Conservation (phyloP, 1,139 yeast species). For the Saccharomycopsis crataegensis region DNA sequence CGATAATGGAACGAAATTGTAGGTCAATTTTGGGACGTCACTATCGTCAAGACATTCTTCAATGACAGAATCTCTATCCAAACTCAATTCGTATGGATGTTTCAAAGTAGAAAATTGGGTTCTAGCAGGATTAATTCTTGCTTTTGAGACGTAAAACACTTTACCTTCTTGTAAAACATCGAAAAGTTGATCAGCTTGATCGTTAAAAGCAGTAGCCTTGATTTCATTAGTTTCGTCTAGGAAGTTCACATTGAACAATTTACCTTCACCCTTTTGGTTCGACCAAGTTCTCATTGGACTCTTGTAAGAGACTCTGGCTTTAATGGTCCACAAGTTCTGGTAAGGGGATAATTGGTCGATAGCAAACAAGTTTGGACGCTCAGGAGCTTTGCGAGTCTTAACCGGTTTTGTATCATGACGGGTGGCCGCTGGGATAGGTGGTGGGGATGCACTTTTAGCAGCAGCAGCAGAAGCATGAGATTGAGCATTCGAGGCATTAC, state of each 20-base stretch:
- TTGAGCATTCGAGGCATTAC: constrained; percentile 24
- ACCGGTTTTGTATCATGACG: constrained; percentile 19
- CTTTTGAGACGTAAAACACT: constrained; percentile 78
- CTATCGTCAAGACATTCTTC: constrained; percentile 51
- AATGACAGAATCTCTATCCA: constrained; percentile 74
- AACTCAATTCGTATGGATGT: constrained; percentile 81
- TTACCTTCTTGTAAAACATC: constrained; percentile 79
- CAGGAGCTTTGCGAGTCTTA: constrained; percentile 14
- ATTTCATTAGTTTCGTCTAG: constrained; percentile 95
- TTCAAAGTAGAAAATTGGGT: constrained; percentile 78
- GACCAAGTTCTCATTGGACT: constrained; percentile 87
- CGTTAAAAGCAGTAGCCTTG: constrained; percentile 91
- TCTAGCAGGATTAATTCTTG: constrained; percentile 75
- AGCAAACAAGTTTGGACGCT: constrained; percentile 46
- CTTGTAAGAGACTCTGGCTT: constrained; percentile 84
- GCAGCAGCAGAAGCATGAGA: constrained; percentile 24
- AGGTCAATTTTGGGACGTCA: constrained; percentile 73
- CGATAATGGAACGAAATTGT: constrained; percentile 65
- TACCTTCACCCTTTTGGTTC: constrained; percentile 82
- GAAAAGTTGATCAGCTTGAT: constrained; percentile 71
- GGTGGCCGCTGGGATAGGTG: constrained; percentile 15
- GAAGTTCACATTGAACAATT: constrained; percentile 79
- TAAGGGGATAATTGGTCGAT: constrained; percentile 90
- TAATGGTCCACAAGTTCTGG: constrained; percentile 85
- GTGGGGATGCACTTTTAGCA: constrained; percentile 20